These are phyloP conservation scores for Violaceomyces palustris DNA, from an alignment of 1,284 basidiomycete species.

Conservation along the genomic window DNA sequence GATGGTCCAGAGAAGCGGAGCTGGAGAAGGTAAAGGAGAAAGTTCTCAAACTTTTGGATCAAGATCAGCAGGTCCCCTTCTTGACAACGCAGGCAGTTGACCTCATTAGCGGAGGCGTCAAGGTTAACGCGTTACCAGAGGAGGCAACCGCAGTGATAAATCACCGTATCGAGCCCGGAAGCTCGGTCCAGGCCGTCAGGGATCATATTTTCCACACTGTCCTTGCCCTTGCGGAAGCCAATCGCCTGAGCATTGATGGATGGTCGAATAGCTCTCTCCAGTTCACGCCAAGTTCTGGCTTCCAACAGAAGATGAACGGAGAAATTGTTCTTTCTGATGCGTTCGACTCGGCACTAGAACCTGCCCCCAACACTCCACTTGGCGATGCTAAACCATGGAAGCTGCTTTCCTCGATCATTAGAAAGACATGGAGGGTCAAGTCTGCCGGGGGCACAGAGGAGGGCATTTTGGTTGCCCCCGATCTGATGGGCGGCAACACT, in stretches of 20 bases:
- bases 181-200: constrained; percentile 57
- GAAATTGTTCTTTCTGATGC: constrained; percentile 56
- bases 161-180: constrained; percentile 60
- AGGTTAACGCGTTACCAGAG: constrained; percentile 64
- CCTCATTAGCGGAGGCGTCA: constrained; percentile 65
- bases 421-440: constrained; percentile 51
- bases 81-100: constrained; percentile 69
- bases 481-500: constrained; percentile 59
- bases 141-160: constrained; percentile 60
- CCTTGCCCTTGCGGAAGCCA: too few species aligned
- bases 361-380: constrained; percentile 60
- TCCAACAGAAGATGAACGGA: neutral
- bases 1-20: constrained; percentile 9
- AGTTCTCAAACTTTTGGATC: constrained; percentile 3
- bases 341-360: constrained; percentile 57
- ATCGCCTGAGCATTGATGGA: too few species aligned
- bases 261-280: too few species aligned
- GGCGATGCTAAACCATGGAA: constrained; percentile 54
- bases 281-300: too few species aligned
- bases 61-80: constrained; percentile 55
- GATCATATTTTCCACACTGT: too few species aligned
- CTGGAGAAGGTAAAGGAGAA: constrained; percentile 9
- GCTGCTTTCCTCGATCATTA: constrained; percentile 59
- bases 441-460: too few species aligned
- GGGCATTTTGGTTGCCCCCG: constrained; percentile 57